A percentile compares a stretch with the other conserved stretches of the same genome.
phyloP scores from a whole-genome alignment of 2,329 filamentous ascomycete genomes.

The Fusarium ambrosium region DNA sequence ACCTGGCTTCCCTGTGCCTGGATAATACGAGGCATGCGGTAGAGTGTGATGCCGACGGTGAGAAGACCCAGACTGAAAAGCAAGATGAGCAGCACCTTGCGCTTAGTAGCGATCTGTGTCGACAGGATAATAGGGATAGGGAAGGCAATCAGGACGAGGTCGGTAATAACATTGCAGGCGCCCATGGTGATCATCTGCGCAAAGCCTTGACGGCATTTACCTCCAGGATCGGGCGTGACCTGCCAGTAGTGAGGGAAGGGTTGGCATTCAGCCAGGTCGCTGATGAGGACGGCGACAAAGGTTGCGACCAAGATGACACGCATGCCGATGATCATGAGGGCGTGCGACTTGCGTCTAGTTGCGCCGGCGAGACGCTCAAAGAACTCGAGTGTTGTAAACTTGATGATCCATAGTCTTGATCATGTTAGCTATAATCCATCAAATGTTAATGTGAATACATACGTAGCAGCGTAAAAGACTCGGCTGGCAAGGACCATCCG shows the following conservation, averaged over 20 bases:
- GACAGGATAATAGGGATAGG: constrained; percentile 89
- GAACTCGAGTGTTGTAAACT: constrained; percentile 90
- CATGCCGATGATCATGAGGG: constrained; percentile 76
- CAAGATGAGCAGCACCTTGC: constrained; percentile 80
- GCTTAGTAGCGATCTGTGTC: constrained; percentile 79
- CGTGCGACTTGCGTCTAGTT: constrained; percentile 82
- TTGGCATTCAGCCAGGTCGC: constrained; percentile 84
- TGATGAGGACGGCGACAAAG: constrained; percentile 82
- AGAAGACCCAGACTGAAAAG: constrained; percentile 85
- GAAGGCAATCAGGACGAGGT: constrained; percentile 85
- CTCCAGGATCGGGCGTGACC: constrained; percentile 83
- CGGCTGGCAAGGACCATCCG: constrained; percentile 82
- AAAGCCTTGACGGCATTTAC: constrained; percentile 84
- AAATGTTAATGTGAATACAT: constrained; percentile 54
- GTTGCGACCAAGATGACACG: constrained; percentile 79
- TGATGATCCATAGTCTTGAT: constrained; percentile 86
- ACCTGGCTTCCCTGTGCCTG: constrained; percentile 78
- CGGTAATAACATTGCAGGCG: constrained; percentile 84
- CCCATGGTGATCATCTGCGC: constrained; percentile 89
- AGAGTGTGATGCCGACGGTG: constrained; percentile 81
- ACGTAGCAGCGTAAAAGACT: constrained; percentile 89
- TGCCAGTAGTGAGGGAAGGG: constrained; percentile 81
- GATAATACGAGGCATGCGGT: constrained; percentile 82
- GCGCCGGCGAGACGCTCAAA: constrained; percentile 85
- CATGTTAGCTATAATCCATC: constrained; percentile 23